These are phyloP conservation scores for Globisporangium takayamanum DNA, from an alignment of 352 stramenopile species.

Conservation along the genomic window DNA sequence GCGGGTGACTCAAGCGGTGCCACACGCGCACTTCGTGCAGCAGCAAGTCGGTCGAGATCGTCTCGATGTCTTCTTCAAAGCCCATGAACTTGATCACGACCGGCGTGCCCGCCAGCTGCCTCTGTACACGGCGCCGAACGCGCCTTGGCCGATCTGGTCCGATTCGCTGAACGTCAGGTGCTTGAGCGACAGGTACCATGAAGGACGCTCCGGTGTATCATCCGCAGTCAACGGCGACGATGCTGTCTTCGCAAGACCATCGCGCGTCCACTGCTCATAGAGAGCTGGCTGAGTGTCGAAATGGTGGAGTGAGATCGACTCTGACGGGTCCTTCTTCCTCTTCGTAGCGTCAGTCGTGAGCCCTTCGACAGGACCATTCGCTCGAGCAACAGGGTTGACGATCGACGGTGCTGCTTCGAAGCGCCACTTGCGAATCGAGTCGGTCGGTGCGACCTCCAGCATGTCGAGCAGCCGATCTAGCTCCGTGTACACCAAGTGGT, in stretches of 20 bases:
- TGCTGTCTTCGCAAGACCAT: not conserved
- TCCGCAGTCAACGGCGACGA: not conserved
- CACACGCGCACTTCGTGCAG: constrained; percentile 9
- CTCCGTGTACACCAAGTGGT: constrained; percentile 6
- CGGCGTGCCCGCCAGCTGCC: constrained; percentile 2
- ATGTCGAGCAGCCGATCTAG: constrained; percentile 9
- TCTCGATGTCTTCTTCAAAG: constrained; percentile 7
- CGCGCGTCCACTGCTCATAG: not conserved
- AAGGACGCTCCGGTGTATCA: not conserved
- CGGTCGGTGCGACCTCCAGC: not conserved
- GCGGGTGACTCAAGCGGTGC: not conserved
- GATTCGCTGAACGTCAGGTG: constrained; percentile 3
- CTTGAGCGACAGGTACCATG: constrained; percentile 2
- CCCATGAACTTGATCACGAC: constrained; percentile 15
- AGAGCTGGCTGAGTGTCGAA: not conserved
- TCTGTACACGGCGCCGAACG: constrained; percentile 7
- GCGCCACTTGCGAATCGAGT: constrained; percentile 1
- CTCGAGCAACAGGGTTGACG: not conserved
- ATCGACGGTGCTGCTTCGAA: not conserved
- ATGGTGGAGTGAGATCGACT: not conserved
- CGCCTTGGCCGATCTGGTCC: constrained; percentile 1
- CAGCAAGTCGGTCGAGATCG: not conserved
- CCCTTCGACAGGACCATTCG: not conserved
- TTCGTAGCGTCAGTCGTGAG: not conserved
- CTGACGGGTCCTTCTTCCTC: not conserved